Conservation (phyloP, 2,329 filamentous ascomycete species). For the Diaporthe vaccinii region DNA sequence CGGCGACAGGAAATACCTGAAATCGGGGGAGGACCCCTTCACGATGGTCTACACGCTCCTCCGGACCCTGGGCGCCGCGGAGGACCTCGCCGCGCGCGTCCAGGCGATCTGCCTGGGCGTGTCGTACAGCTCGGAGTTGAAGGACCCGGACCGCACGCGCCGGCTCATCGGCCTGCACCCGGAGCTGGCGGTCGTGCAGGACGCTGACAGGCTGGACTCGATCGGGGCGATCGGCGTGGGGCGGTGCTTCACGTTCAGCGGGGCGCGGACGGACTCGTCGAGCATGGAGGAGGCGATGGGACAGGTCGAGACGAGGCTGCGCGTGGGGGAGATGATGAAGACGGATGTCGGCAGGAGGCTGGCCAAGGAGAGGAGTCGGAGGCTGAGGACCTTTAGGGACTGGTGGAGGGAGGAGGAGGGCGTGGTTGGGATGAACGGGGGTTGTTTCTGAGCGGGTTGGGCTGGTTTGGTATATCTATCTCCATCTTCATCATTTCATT, state of each 20-base stretch:
- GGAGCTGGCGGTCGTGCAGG: slow-evolving; percentile 88
- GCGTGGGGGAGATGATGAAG: slow-evolving; percentile 75
- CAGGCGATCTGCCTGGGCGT: slow-evolving; percentile 82
- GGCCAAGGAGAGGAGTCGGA: slow-evolving; percentile 66
- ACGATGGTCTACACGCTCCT: slow-evolving; percentile 70
- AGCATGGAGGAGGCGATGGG: slow-evolving; percentile 75
- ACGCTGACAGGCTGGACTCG: slow-evolving; percentile 92
- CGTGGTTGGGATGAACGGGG: slow-evolving; percentile 31
- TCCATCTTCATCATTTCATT: neutral
- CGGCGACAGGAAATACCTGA: slow-evolving; percentile 85
- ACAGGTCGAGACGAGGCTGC: slow-evolving; percentile 84
- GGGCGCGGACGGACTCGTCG: slow-evolving; percentile 65
- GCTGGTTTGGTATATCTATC: neutral
- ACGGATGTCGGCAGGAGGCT: slow-evolving; percentile 67
- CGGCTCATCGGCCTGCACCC: slow-evolving; percentile 75
- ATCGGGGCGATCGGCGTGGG: slow-evolving; percentile 89
- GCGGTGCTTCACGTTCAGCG: slow-evolving; percentile 82
- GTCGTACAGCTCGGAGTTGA: slow-evolving; percentile 81
- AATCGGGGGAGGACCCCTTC: slow-evolving; percentile 67
- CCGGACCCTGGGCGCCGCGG: slow-evolving; percentile 66
- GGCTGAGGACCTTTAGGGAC: slow-evolving; percentile 64
- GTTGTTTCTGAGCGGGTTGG: slow-evolving; percentile 22
- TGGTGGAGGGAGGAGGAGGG: slow-evolving; percentile 70
- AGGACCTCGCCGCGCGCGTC: slow-evolving; percentile 73
- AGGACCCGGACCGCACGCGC: slow-evolving; percentile 71